Conservation (phyloP, 306 rosid genomes). For the Cicer chorassanicum region DNA sequence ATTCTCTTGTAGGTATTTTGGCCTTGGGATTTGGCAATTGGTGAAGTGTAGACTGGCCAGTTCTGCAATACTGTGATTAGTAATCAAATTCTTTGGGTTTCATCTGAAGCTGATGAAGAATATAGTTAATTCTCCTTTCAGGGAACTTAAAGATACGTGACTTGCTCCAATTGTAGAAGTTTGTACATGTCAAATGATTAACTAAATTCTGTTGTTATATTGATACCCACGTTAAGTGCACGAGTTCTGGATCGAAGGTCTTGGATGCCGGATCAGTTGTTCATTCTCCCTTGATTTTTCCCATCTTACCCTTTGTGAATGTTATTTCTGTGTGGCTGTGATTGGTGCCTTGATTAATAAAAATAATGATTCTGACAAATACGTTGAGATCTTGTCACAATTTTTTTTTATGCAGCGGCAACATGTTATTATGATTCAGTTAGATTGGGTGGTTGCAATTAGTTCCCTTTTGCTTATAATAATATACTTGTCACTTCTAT, state of each 20-base stretch:
- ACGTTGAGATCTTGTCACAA: conserved; percentile 17
- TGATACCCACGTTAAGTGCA: conserved; percentile 30
- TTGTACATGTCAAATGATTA: conserved; percentile 46
- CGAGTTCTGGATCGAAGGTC: conserved; percentile 12
- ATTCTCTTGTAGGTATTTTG: conserved; percentile 46
- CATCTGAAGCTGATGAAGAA: conserved; percentile 45
- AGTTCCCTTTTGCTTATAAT: background rate
- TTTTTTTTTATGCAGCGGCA: background rate
- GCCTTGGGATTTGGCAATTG: conserved; percentile 38
- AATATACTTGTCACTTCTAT: background rate
- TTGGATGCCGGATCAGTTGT: conserved; percentile 38
- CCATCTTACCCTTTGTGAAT: background rate
- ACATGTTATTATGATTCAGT: conserved; percentile 31
- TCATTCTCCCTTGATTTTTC: conserved; percentile 41
- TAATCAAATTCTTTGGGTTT: conserved; percentile 39
- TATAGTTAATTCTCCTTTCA: conserved; percentile 25
- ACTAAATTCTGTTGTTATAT: conserved; percentile 34
- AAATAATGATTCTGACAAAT: conserved; percentile 35
- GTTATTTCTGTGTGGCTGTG: conserved; percentile 34
- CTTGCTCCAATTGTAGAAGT: conserved; percentile 49
- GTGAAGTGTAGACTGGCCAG: conserved; percentile 36
- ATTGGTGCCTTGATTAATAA: conserved; percentile 32
- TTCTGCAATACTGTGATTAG: conserved; percentile 34
- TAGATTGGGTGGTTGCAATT: conserved; percentile 26
- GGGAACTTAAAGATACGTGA: conserved; percentile 41